Conservation (phyloP, 1,284 basidiomycete species). For the Ustilago trichophora region DNA sequence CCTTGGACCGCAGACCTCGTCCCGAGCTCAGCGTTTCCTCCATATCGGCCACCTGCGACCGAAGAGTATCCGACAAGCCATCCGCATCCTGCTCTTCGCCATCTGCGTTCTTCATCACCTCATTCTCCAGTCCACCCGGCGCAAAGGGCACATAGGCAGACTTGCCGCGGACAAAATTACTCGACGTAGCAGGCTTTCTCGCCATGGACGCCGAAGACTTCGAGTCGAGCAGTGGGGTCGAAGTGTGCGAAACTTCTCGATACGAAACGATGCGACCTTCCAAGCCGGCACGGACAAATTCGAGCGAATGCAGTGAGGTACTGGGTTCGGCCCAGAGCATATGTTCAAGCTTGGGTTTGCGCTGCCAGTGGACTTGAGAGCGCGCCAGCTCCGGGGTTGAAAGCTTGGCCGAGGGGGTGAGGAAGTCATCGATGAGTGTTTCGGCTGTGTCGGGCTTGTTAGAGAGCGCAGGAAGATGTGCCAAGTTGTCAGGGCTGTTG, state of each 20-base stretch:
- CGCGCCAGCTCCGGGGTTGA: slow-evolving; percentile 21
- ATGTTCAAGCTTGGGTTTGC: slow-evolving; percentile 42
- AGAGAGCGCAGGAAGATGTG: background rate
- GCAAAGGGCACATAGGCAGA: slow-evolving; percentile 80
- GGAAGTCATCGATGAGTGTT: slow-evolving; percentile 28
- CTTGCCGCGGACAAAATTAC: slow-evolving; percentile 90
- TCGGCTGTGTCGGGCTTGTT: slow-evolving; percentile 10
- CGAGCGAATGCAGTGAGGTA: slow-evolving; percentile 49
- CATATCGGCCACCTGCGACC: slow-evolving; percentile 35
- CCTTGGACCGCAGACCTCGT: slow-evolving; percentile 28
- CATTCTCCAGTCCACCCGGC: slow-evolving; percentile 46
- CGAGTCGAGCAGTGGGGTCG: slow-evolving; percentile 35
- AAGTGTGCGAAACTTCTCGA: slow-evolving; percentile 42
- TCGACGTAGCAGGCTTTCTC: slow-evolving; percentile 77
- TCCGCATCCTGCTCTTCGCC: slow-evolving; percentile 12
- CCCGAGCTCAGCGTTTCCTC: slow-evolving; percentile 42
- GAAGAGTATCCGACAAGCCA: slow-evolving; percentile 21
- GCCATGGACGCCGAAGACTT: slow-evolving; percentile 75
- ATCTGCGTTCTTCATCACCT: slow-evolving; percentile 39
- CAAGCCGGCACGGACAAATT: slow-evolving; percentile 63
- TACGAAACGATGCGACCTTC: slow-evolving; percentile 59
- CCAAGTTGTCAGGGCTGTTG: background rate
- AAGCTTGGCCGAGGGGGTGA: slow-evolving; percentile 20
- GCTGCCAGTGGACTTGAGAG: slow-evolving; percentile 42
- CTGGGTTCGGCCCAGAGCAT: slow-evolving; percentile 54